Conservation (phyloP, 805 yeast species). For the Peterozyma xylosa region DNA sequence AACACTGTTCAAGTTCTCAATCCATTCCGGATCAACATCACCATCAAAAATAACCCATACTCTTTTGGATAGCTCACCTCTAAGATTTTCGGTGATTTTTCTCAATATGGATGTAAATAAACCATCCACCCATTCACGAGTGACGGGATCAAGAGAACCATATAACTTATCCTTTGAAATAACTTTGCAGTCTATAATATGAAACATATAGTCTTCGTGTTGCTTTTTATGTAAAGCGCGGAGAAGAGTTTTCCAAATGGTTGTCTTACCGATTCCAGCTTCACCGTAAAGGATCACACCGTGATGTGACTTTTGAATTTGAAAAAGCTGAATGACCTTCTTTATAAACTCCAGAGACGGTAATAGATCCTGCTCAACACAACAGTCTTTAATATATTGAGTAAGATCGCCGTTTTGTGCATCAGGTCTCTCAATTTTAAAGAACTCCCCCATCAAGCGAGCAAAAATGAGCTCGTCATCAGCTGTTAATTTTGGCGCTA, state of each 20-base stretch:
- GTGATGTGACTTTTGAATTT: slow-evolving; percentile 55
- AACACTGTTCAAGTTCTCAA: slow-evolving; percentile 83
- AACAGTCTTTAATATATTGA: slow-evolving; percentile 19
- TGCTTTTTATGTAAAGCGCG: slow-evolving; percentile 30
- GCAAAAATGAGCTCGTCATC: slow-evolving; percentile 41
- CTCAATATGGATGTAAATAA: slow-evolving; percentile 64
- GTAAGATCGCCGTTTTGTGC: slow-evolving; percentile 19
- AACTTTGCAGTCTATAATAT: slow-evolving; percentile 69
- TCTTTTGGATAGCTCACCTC: slow-evolving; percentile 49
- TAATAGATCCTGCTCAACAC: too few relatives aligned
- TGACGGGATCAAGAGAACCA: slow-evolving; percentile 66
- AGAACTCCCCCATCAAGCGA: slow-evolving; percentile 12
- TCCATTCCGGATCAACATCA: slow-evolving; percentile 91
- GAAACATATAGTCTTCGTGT: slow-evolving; percentile 27
- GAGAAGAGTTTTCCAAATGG: slow-evolving; percentile 41
- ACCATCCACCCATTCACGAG: slow-evolving; percentile 93
- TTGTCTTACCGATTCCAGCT: slow-evolving; percentile 70
- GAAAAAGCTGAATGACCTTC: slow-evolving; percentile 55
- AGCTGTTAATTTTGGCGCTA: slow-evolving; percentile 59
- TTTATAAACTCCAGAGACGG: slow-evolving; percentile 34
- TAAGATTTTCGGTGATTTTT: slow-evolving; percentile 39
- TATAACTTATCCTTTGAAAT: slow-evolving; percentile 56
- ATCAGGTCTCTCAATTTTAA: slow-evolving; percentile 13
- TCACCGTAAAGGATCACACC: slow-evolving; percentile 80
- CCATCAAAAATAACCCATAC: slow-evolving; percentile 88